Evolutionary conservation across 2,329 filamentous ascomycete genomes (phyloP).

Genomic region (Penicillium vulpinum): DNA sequence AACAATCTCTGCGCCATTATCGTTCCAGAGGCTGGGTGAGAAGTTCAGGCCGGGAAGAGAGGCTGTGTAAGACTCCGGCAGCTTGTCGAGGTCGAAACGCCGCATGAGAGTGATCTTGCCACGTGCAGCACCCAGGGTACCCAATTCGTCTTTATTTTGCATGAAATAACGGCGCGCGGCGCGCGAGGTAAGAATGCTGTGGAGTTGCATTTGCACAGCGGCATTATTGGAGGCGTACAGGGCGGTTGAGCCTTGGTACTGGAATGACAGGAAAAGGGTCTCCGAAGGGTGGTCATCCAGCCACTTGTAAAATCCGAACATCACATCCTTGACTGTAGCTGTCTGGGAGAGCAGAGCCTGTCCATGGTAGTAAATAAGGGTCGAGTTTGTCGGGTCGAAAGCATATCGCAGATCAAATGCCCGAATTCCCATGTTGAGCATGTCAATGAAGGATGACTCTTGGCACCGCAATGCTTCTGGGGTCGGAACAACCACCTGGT

Average conservation of each 20-base stretch:
- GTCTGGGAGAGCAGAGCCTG: slow-evolving; percentile 48
- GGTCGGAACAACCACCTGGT: slow-evolving; percentile 30
- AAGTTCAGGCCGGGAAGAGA: slow-evolving; percentile 51
- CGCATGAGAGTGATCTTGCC: slow-evolving; percentile 47
- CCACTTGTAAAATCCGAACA: slow-evolving; percentile 53
- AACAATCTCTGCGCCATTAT: slow-evolving; percentile 44
- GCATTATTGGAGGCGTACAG: slow-evolving; percentile 33
- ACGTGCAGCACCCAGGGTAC: slow-evolving; percentile 37
- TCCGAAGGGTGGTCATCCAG: slow-evolving; percentile 50
- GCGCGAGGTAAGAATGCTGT: slow-evolving; percentile 40
- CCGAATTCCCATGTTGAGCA: slow-evolving; percentile 50
- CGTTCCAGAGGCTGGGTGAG: slow-evolving; percentile 46
- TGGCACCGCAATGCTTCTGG: slow-evolving; percentile 48
- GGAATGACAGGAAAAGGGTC: slow-evolving; percentile 49
- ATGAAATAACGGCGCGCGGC: slow-evolving; percentile 45
- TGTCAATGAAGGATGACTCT: slow-evolving; percentile 36
- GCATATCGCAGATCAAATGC: slow-evolving; percentile 55
- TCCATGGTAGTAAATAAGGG: slow-evolving; percentile 53
- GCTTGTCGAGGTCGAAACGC: slow-evolving; percentile 48
- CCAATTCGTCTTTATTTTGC: slow-evolving; percentile 38
- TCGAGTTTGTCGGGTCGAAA: slow-evolving; percentile 47
- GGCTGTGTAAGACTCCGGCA: slow-evolving; percentile 37
- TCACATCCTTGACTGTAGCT: slow-evolving; percentile 47
- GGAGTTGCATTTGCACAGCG: slow-evolving; percentile 41
- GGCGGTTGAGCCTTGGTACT: slow-evolving; percentile 44